Conservation (phyloP, 441 rosid genomes). For the Theobroma grandiflorum region DNA sequence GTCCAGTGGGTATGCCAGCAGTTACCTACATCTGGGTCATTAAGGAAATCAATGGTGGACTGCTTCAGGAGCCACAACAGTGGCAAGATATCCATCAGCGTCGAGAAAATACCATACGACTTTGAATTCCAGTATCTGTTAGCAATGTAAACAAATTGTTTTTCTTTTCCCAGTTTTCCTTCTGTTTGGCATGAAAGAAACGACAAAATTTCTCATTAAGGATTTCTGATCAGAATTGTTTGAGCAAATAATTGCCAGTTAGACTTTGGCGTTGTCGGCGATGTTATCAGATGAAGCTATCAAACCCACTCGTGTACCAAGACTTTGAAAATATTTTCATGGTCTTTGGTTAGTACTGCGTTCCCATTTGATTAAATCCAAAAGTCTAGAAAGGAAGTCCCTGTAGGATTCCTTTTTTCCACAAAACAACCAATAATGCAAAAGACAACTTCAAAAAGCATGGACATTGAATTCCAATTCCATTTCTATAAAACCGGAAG, state of each 20-base stretch:
- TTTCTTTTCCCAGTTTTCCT: not conserved
- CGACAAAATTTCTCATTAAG: not conserved
- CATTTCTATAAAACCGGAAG: too few relatives aligned
- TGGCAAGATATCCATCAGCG: constrained; percentile 49
- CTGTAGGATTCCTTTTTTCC: not conserved
- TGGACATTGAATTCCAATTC: too few relatives aligned
- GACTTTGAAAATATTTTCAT: too few relatives aligned
- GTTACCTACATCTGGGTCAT: constrained; percentile 78
- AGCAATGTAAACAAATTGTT: constrained; percentile 50
- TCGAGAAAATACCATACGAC: constrained; percentile 80
- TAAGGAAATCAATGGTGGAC: constrained; percentile 90
- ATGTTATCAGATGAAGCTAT: too few relatives aligned
- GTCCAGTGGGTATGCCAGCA: constrained; percentile 94
- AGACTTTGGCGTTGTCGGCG: too few relatives aligned
- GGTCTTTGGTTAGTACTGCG: too few relatives aligned
- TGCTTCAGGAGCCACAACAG: constrained; percentile 67
- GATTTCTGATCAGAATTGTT: too few relatives aligned
- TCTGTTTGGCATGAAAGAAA: not conserved
- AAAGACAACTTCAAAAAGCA: too few relatives aligned
- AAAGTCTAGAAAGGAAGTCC: not conserved
- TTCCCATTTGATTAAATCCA: too few relatives aligned
- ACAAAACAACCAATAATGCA: too few relatives aligned
- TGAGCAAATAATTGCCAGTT: too few relatives aligned
- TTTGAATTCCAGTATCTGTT: constrained; percentile 85
- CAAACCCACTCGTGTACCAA: too few relatives aligned